A percentile compares a stretch with the other conserved stretches of the same genome.
Conservation (phyloP, 768 basidiomycete genomes). For the Auriscalpium orientale region DNA sequence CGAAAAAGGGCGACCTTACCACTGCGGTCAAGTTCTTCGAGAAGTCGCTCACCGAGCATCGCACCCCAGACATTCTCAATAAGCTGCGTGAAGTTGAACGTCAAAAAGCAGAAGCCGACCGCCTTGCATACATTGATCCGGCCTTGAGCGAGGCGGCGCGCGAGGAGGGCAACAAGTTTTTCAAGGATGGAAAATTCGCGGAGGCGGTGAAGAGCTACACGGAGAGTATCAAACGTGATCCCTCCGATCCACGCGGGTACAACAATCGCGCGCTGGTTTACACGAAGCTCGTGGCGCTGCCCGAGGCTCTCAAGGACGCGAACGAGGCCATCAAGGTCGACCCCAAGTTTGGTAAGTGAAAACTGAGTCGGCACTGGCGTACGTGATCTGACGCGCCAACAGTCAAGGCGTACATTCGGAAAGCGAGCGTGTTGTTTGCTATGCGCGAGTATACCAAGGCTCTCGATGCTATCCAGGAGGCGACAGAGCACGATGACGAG, state of each 20-base stretch:
- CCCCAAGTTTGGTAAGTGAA: slow-evolving; percentile 63
- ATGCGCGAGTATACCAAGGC: slow-evolving; percentile 93
- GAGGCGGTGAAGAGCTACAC: slow-evolving; percentile 87
- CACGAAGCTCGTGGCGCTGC: slow-evolving; percentile 87
- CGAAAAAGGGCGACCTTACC: slow-evolving; percentile 66
- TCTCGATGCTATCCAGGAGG: slow-evolving; percentile 73
- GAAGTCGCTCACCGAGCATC: slow-evolving; percentile 93
- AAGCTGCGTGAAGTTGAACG: slow-evolving; percentile 86
- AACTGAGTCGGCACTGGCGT: not conserved
- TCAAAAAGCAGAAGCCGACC: slow-evolving; percentile 67
- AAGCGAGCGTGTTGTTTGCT: slow-evolving; percentile 71
- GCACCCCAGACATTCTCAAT: slow-evolving; percentile 84
- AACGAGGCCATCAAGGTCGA: slow-evolving; percentile 91
- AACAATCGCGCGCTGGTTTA: slow-evolving; percentile 98
- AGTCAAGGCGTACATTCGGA: slow-evolving; percentile 96
- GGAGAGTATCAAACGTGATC: slow-evolving; percentile 95
- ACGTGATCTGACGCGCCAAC: not conserved
- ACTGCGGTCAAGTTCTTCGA: slow-evolving; percentile 87
- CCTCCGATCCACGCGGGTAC: slow-evolving; percentile 84
- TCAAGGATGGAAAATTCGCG: slow-evolving; percentile 91
- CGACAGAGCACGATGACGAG: slow-evolving; percentile 71
- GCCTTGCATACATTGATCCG: slow-evolving; percentile 81
- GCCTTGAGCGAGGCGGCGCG: slow-evolving; percentile 74
- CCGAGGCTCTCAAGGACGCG: slow-evolving; percentile 94
- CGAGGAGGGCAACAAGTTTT: slow-evolving; percentile 87